phyloP scores from a whole-genome alignment of 306 rosid species.

The Rosa multiflora region DNA sequence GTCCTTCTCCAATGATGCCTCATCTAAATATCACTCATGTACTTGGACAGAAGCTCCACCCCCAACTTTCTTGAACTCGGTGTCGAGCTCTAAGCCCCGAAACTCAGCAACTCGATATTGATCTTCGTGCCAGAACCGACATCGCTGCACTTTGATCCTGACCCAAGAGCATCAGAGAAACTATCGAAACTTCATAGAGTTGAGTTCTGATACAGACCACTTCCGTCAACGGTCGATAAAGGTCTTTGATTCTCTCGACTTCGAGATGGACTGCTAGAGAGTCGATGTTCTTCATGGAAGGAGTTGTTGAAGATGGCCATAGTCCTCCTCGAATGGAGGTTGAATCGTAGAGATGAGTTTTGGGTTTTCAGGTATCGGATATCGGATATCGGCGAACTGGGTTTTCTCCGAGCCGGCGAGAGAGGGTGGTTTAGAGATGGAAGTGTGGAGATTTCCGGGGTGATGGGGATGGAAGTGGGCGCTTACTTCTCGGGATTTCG shows the following conservation, averaged over 20 bases:
- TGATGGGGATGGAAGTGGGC: conserved; percentile 48
- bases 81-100: not conserved
- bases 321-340: conserved; percentile 44
- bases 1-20: too few relatives aligned
- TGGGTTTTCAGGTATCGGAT: conserved; percentile 15
- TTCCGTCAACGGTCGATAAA: conserved; percentile 36
- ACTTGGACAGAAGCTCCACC: too few relatives aligned
- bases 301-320: conserved; percentile 59
- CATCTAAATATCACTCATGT: too few relatives aligned
- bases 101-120: not conserved
- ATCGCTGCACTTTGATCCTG: conserved; percentile 42
- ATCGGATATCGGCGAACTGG: conserved; percentile 25
- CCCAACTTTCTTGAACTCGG: too few relatives aligned
- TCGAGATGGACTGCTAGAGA: conserved; percentile 72
- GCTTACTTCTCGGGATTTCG: conserved; percentile 47
- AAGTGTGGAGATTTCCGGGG: conserved; percentile 31
- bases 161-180: conserved; percentile 27
- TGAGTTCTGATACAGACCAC: conserved; percentile 32
- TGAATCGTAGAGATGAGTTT: conserved; percentile 5
- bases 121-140: conserved; percentile 7
- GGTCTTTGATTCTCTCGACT: conserved; percentile 52
- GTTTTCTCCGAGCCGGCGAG: conserved; percentile 41
- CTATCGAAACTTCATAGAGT: conserved; percentile 29
- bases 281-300: conserved; percentile 28
- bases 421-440: conserved; percentile 9